These are phyloP conservation scores for Penicillium psychrofluorescens DNA, from an alignment of 495 filamentous ascomycete genomes.

Conservation along the genomic window DNA sequence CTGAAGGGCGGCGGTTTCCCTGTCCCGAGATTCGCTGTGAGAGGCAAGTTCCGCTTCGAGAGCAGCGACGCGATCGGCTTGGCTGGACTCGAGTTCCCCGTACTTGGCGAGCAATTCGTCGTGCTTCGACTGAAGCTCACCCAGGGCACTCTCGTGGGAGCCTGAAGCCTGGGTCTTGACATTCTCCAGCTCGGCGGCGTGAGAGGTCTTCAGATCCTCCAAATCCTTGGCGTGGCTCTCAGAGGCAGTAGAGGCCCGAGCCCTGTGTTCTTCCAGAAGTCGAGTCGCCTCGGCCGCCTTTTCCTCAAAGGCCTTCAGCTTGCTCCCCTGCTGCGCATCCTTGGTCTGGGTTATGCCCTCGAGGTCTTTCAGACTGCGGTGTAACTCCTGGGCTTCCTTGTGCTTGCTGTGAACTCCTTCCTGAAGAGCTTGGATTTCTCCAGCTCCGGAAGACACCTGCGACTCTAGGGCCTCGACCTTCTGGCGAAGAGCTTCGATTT, in stretches of 20 bases:
- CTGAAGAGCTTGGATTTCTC: slow-evolving; percentile 35
- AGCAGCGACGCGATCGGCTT: slow-evolving; percentile 24
- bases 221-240: slow-evolving; percentile 28
- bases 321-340: slow-evolving; percentile 26
- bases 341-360: slow-evolving; percentile 31
- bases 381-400: slow-evolving; percentile 27
- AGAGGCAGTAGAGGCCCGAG: slow-evolving; percentile 15
- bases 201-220: slow-evolving; percentile 22
- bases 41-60: slow-evolving; percentile 33
- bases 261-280: slow-evolving; percentile 24
- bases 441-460: slow-evolving; percentile 26
- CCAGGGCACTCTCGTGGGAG: slow-evolving; percentile 23
- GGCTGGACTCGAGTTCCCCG: slow-evolving; percentile 26
- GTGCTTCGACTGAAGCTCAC: slow-evolving; percentile 32
- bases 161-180: slow-evolving; percentile 19
- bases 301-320: slow-evolving; percentile 27
- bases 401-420: slow-evolving; percentile 34
- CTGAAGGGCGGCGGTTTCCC: slow-evolving; percentile 28
- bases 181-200: slow-evolving; percentile 27
- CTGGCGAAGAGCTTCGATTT: slow-evolving; percentile 35
- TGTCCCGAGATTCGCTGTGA: slow-evolving; percentile 10
- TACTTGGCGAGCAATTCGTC: slow-evolving; percentile 28
- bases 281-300: slow-evolving; percentile 26
- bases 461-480: slow-evolving; percentile 34
- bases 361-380: slow-evolving; percentile 26